Evolutionary conservation across 1,139 yeast genomes (phyloP), one percentile per base, ranked within the genome.

Genomic region (Diutina ranongensis): DNA sequence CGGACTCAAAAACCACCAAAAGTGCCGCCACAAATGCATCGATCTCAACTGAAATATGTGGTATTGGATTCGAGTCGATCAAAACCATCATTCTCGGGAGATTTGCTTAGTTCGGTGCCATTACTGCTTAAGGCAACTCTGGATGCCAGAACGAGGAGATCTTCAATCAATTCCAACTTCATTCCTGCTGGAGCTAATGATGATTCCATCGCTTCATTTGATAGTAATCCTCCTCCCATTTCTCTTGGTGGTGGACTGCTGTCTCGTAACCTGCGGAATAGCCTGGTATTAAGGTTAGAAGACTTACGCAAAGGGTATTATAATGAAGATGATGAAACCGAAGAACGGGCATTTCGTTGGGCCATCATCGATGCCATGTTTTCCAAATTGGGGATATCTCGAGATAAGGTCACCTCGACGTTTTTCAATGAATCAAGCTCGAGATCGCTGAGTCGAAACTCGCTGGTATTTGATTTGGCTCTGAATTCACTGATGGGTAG

Each of bases 301-400:
- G 42, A 38, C 4, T 10, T 38, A 9, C 32, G 28, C 32, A 38
- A 38, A 20, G 32, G 33, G 2, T 38, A 38, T 12, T 78, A 81
- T 49, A 73, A 80, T 10, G 78, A 76, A 28, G 81, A 79, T 44
- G 87, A 83, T 51, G 95, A 85, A 54, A 80, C 85, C 0, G 94
- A 85, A 52, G 95, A 86, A 45, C 68, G 79, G 0, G 74, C 86
- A 0, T 62, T 86, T 40, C 69, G 88, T 44, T 67, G 74, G 28
- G 88, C 95, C 0, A 63, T 92, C 2, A 76, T 83, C 5, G 95
- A 86, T 53, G 82, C 80, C 40, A 75, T 92, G 47, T 84, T 89
- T 58, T 72, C 74, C 48, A 65, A 80, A 27, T 65, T 89, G 35
- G 97, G 97, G 0, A 70, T 89, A 13, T 74, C 74, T 40, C 74